Conservation (phyloP, 768 basidiomycete genomes). For the Termitomyces sp. region DNA sequence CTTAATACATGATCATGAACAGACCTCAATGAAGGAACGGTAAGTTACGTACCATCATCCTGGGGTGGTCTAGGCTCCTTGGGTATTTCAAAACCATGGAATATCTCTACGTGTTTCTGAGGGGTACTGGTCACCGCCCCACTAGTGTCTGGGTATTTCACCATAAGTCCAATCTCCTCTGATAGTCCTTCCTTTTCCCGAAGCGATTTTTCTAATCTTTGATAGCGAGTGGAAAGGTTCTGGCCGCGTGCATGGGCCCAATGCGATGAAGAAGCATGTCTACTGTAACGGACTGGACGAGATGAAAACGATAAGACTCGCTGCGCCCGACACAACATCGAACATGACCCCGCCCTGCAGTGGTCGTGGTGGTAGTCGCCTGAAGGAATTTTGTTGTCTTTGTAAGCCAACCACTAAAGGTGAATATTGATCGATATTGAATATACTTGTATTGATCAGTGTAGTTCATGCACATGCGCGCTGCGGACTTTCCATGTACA, state of each 20-base stretch:
- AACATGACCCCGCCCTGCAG: slow-evolving; percentile 14
- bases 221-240: slow-evolving; percentile 57
- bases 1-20: slow-evolving; percentile 31
- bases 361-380: slow-evolving; percentile 1
- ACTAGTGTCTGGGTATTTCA: slow-evolving; percentile 4
- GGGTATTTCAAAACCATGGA: slow-evolving; percentile 58
- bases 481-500: background rate
- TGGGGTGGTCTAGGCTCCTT: slow-evolving; percentile 58
- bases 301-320: slow-evolving; percentile 2
- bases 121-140: background rate
- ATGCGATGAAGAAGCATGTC: slow-evolving; percentile 13
- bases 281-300: background rate
- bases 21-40: background rate
- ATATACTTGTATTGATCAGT: too few relatives aligned
- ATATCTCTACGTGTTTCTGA: slow-evolving; percentile 23
- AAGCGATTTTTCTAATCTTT: slow-evolving; percentile 51
- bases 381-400: background rate
- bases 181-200: slow-evolving; percentile 38
- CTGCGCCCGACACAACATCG: slow-evolving; percentile 14
- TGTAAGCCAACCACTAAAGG: slow-evolving; percentile 4
- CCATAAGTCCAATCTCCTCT: slow-evolving; percentile 24
- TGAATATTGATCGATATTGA: too few relatives aligned
- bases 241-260: slow-evolving; percentile 41
- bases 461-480: too few relatives aligned
- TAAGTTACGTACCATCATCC: slow-evolving; percentile 55